Evolutionary conservation across 495 filamentous ascomycete species (phyloP), one percentile per base, ranked within the genome.

Genomic region (Parathielavia appendiculata): DNA sequence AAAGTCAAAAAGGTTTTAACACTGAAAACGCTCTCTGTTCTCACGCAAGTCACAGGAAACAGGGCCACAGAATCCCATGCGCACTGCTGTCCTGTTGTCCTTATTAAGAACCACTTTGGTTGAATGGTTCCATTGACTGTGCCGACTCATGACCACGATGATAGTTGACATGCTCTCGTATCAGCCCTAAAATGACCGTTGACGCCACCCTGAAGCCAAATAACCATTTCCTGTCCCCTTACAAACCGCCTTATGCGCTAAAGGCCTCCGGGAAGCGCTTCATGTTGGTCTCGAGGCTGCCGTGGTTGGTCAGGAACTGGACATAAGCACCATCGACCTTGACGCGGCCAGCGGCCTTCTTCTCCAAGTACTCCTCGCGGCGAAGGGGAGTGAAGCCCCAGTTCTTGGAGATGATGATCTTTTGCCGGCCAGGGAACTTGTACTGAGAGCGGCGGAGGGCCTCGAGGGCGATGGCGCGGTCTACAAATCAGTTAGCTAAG

Each of bases 401-500:
- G 82, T 97, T 97, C 88, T 98, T 98, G 81, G 86, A 91, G 79
- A 97, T 86, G 72, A 98, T 95, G 80, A 98, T 95, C 90, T 98
- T 97, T 86, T 98, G 93, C 79, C 93, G 92, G 76, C 93, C 93
- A 62, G 93, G 93, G 88, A 98, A 98, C 88, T 98, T 98, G 87
- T 98, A 98, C 85, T 96, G 93, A 62, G 90, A 92, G 74, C 93
- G 89, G 75, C 93, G 89, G 75, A 98, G 87, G 76, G 93, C 93
- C 85, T 98, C 93, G 75, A 98, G 91, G 77, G 93, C 93, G 69
- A 85, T 84, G 59, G 87, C 87, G 64, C 90, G 90, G 84, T 95
- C 82, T 86, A 69, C 30, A 32, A 0, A 1, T 2, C 9, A 45
- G 69, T 79, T 62, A 80, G 68, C 17, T 48, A 49, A 14, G 10